Conservation (phyloP, 2,329 filamentous ascomycete species). For the Colletotrichum musae region DNA sequence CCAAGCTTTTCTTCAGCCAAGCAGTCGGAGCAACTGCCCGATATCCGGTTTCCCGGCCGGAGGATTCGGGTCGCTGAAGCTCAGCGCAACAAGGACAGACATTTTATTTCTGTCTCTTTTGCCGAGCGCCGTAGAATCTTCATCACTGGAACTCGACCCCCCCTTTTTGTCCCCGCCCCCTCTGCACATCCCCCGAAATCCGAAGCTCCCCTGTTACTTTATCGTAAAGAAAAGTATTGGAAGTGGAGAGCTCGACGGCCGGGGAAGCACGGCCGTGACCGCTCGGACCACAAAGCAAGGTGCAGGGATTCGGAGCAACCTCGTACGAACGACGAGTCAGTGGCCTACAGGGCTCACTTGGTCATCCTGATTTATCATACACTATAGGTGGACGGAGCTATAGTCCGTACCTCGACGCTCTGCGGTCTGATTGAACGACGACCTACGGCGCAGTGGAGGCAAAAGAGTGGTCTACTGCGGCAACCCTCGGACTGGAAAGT, state of each 20-base stretch:
- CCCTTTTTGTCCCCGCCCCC: slow-evolving; percentile 21
- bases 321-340: slow-evolving; percentile 11
- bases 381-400: slow-evolving; percentile 3
- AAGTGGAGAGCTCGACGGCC: slow-evolving; percentile 20
- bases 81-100: background rate
- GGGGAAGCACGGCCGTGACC: slow-evolving; percentile 25
- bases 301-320: background rate
- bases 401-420: background rate
- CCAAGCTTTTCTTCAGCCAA: background rate
- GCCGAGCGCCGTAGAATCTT: background rate
- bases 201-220: slow-evolving; percentile 23
- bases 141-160: slow-evolving; percentile 1
- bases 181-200: slow-evolving; percentile 20
- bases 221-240: slow-evolving; percentile 27
- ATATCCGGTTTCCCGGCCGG: too few relatives aligned
- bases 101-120: background rate
- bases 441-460: background rate
- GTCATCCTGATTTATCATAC: slow-evolving; percentile 15
- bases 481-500: background rate
- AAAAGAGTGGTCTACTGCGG: background rate
- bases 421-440: background rate
- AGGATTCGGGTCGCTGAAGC: background rate
- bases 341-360: slow-evolving; percentile 3
- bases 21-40: background rate
- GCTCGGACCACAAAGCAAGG: slow-evolving; percentile 11